phyloP scores from a whole-genome alignment of 768 basidiomycete genomes.

The Leucocoprinus leucothites region DNA sequence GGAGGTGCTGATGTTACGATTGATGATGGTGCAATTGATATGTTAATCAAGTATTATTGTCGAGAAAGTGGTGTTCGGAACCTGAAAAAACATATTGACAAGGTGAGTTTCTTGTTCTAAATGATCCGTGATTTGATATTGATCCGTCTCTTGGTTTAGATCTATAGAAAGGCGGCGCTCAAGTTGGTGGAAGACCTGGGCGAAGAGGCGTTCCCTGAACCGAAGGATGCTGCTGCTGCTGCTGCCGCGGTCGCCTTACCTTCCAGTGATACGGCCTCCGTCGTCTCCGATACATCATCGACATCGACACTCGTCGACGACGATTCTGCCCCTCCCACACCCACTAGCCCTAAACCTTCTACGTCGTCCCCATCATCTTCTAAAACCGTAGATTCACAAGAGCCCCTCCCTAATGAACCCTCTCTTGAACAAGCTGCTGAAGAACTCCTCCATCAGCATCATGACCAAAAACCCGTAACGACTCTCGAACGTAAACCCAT shows the following conservation, averaged over 20 bases:
- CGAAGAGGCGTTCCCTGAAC: slow-evolving; percentile 82
- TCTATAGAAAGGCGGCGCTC: slow-evolving; percentile 94
- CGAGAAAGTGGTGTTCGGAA: slow-evolving; percentile 96
- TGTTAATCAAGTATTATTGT: slow-evolving; percentile 95
- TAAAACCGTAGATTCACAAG: slow-evolving; percentile 49
- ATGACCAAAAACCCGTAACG: slow-evolving; percentile 45
- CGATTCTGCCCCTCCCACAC: neutral
- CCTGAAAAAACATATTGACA: slow-evolving; percentile 98
- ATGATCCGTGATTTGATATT: neutral
- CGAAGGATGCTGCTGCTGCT: slow-evolving; percentile 24
- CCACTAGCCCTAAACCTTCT: neutral
- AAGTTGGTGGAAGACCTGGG: slow-evolving; percentile 89
- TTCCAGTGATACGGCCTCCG: slow-evolving; percentile 6
- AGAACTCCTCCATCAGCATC: slow-evolving; percentile 15
- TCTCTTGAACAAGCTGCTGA: slow-evolving; percentile 13
- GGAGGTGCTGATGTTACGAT: slow-evolving; percentile 81
- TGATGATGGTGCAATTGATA: slow-evolving; percentile 73
- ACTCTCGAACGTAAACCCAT: slow-evolving; percentile 80
- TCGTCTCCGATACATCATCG: slow-evolving; percentile 13
- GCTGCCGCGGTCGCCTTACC: slow-evolving; percentile 13
- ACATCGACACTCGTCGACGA: slow-evolving; percentile 15
- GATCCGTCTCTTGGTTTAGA: slow-evolving; percentile 41
- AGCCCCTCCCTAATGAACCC: slow-evolving; percentile 40
- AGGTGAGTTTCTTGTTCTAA: slow-evolving; percentile 45
- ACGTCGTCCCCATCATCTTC: slow-evolving; percentile 1